phyloP scores from a whole-genome alignment of 805 yeast genomes.

The Candida easanensis region DNA sequence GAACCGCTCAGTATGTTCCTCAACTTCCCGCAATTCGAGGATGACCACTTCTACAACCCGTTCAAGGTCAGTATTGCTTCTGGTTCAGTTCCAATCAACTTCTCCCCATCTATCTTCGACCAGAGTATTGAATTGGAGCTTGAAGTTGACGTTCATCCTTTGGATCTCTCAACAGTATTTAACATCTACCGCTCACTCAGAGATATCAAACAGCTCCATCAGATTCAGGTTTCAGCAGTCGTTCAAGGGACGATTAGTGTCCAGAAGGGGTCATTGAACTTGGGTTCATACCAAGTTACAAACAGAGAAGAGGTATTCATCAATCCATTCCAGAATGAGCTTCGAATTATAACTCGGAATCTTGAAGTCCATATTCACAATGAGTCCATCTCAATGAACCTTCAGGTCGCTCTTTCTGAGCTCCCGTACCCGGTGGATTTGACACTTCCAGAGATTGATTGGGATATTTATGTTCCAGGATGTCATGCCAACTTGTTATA shows the following conservation, averaged over 20 bases:
- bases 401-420: neutral
- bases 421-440: slow-evolving; percentile 1
- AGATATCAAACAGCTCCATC: neutral
- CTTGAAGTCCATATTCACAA: neutral
- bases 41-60: slow-evolving; percentile 11
- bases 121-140: slow-evolving; percentile 3
- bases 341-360: neutral
- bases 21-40: slow-evolving; percentile 9
- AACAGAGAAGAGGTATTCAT: slow-evolving; percentile 1
- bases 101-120: slow-evolving; percentile 12
- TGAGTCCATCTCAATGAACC: neutral
- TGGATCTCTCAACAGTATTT: slow-evolving; percentile 9
- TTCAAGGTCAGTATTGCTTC: neutral
- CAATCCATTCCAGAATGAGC: neutral
- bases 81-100: slow-evolving; percentile 11
- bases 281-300: slow-evolving; percentile 7
- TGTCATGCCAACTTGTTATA: slow-evolving; percentile 15
- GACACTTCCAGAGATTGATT: slow-evolving; percentile 13
- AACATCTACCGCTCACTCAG: slow-evolving; percentile 6
- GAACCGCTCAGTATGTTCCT: slow-evolving; percentile 14
- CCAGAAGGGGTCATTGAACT: neutral
- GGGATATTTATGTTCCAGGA: slow-evolving; percentile 21
- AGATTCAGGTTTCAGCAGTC: slow-evolving; percentile 3
- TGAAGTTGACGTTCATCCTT: slow-evolving; percentile 10
- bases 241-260: slow-evolving; percentile 9